Evolutionary conservation across 805 yeast genomes (phyloP), one percentile per base, ranked within the genome.

Genomic region (Torulaspora indica): DNA sequence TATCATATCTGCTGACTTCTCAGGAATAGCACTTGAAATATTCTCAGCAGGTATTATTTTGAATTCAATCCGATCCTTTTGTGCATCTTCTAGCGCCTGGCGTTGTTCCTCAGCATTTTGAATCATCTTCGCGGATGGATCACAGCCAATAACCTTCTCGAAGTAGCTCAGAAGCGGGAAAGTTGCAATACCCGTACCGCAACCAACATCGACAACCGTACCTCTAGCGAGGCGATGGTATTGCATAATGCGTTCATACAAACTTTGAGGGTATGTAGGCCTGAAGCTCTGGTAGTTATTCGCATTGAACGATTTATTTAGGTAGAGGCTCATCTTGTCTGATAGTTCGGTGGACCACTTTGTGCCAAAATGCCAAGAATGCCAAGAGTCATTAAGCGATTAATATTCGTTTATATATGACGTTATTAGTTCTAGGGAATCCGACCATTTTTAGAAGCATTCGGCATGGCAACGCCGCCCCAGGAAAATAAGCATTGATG

Each of bases 121-220:
- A 8, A 80, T 62, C 86, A 81, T 81, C 4, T 64, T 64, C 4
- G 52, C 56, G 3, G 84, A 77, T 2, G 77, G 74, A 57, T 82
- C 90, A 2, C 78, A 61, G 3, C 85, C 89, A 31, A 77, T 55
- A 1, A 77, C 76, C 17, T 62, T 52, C 18, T 68, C 64, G 46
- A 81, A 76, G 47, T 66, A 60, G 1, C 63, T 51, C 3, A 72
- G 53, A 14, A 54, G 45, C 14, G 44, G 43, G 46, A 71, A 66
- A 0, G 86, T 73, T 1, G 80, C 85, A 46, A 76, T 77, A 2
- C 89, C 90, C 0, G 88, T 78, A 1, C 90, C 90, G 55, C 84
- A 77, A 3, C 88, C 90, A 7, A 80, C 64, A 59, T 85, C 93
- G 18, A 83, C 58, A 17, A 63, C 40, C 1, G 55, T 53, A n/a